A percentile compares a stretch with the other conserved stretches of the same genome.
phyloP scores from a whole-genome alignment of 768 basidiomycete species.

The Cystobasidium onofrii region DNA sequence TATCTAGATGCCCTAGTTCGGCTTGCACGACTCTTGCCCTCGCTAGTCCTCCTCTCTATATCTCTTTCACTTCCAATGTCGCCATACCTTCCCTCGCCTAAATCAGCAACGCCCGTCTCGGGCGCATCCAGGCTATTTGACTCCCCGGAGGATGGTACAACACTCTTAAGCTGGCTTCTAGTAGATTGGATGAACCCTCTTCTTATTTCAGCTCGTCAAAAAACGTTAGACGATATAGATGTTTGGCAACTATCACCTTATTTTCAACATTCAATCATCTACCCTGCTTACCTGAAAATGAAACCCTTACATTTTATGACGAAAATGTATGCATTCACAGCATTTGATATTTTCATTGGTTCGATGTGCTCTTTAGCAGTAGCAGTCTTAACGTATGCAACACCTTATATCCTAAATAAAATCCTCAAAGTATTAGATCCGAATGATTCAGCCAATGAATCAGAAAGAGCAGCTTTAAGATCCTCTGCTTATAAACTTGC shows the following conservation, averaged over 20 bases:
- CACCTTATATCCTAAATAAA: conserved; percentile 27
- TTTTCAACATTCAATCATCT: conserved; percentile 22
- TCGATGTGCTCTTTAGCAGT: conserved; percentile 3
- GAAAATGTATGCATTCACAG: conserved; percentile 23
- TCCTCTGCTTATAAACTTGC: conserved; percentile 11
- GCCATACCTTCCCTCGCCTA: background rate
- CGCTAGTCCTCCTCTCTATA: background rate
- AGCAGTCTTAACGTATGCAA: background rate
- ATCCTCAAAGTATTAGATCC: conserved; percentile 23
- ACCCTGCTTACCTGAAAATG: conserved; percentile 8
- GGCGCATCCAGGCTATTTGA: background rate
- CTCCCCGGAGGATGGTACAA: conserved; percentile 23
- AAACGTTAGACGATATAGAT: conserved; percentile 10
- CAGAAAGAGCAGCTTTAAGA: background rate
- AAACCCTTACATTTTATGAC: background rate
- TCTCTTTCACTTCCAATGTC: conserved; percentile 7
- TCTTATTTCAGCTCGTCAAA: background rate
- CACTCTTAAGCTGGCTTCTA: conserved; percentile 12
- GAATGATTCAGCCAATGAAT: background rate
- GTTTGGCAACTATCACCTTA: conserved; percentile 30
- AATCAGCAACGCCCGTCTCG: background rate
- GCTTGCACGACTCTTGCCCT: background rate
- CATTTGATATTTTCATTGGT: conserved; percentile 8
- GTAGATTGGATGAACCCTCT: conserved; percentile 24
- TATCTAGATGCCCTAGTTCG: background rate